Conservation (phyloP, 805 yeast species). For the Cyberlindnera euphorbiiphila region DNA sequence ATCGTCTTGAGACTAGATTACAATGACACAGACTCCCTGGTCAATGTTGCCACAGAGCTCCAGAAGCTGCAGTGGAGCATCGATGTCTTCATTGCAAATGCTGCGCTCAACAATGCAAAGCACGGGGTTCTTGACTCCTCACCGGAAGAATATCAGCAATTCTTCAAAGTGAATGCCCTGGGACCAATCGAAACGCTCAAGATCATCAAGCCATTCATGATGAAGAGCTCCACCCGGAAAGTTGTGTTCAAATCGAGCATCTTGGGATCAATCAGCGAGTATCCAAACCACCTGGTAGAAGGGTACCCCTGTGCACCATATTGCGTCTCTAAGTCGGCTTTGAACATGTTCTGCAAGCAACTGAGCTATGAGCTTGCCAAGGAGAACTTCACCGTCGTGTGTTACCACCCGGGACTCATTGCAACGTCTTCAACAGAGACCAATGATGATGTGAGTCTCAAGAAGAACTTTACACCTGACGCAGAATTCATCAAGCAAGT, state of each 20-base stretch:
- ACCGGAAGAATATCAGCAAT: slow-evolving; percentile 19
- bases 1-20: slow-evolving; percentile 23
- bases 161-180: slow-evolving; percentile 28
- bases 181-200: slow-evolving; percentile 33
- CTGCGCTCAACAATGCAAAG: slow-evolving; percentile 28
- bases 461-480: slow-evolving; percentile 16
- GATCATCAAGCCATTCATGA: slow-evolving; percentile 29
- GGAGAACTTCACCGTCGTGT: slow-evolving; percentile 28
- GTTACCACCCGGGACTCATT: slow-evolving; percentile 30
- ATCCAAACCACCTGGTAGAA: slow-evolving; percentile 14
- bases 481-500: slow-evolving; percentile 9
- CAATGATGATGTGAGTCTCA: slow-evolving; percentile 19
- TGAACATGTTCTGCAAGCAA: slow-evolving; percentile 29
- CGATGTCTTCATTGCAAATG: slow-evolving; percentile 36
- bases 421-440: slow-evolving; percentile 12
- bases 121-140: slow-evolving; percentile 20
- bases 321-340: slow-evolving; percentile 36
- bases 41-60: slow-evolving; percentile 19
- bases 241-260: slow-evolving; percentile 30
- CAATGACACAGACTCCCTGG: slow-evolving; percentile 14
- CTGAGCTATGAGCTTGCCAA: slow-evolving; percentile 26
- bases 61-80: slow-evolving; percentile 23
- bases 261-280: slow-evolving; percentile 28
- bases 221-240: slow-evolving; percentile 27
- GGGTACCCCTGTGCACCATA: slow-evolving; percentile 29